Conservation (phyloP, 768 basidiomycete species). For the Atractiella rhizophila region DNA sequence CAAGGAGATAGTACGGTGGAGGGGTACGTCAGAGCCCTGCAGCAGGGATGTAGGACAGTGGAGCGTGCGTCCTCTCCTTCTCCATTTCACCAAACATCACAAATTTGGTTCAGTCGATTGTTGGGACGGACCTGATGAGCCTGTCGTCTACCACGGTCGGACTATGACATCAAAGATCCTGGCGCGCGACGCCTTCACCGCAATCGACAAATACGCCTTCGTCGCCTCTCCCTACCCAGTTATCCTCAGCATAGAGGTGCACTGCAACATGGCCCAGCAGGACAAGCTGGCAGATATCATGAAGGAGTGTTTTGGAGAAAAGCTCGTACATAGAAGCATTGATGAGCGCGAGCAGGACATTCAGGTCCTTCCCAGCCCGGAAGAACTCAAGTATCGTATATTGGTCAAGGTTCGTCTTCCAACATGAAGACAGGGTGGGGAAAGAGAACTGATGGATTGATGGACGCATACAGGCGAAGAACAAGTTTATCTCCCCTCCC, state of each 20-base stretch:
- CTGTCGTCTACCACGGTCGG: slow-evolving; percentile 66
- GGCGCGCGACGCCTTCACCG: slow-evolving; percentile 51
- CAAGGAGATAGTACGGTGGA: slow-evolving; percentile 69
- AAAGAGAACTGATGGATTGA: too few relatives aligned
- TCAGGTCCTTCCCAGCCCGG: slow-evolving; percentile 53
- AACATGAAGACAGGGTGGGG: background rate
- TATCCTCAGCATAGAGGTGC: slow-evolving; percentile 77
- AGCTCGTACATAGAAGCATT: slow-evolving; percentile 29
- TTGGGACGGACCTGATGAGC: slow-evolving; percentile 52
- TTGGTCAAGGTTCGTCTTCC: slow-evolving; percentile 42
- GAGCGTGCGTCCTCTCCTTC: slow-evolving; percentile 36
- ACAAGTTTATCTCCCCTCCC: slow-evolving; percentile 30
- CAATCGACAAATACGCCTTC: slow-evolving; percentile 72
- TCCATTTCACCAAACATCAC: background rate
- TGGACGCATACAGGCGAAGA: slow-evolving; percentile 36
- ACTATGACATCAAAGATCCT: slow-evolving; percentile 65
- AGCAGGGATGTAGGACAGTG: slow-evolving; percentile 77
- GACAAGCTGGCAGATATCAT: slow-evolving; percentile 53
- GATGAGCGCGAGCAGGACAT: slow-evolving; percentile 26
- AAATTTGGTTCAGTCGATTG: slow-evolving; percentile 45
- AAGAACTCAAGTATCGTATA: slow-evolving; percentile 49
- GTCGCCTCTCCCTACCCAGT: slow-evolving; percentile 71
- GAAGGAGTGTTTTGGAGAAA: slow-evolving; percentile 34
- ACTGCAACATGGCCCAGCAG: slow-evolving; percentile 56
- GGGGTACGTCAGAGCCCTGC: slow-evolving; percentile 69